These are phyloP conservation scores for Pseudopyricularia cyperi DNA, from an alignment of 2,329 filamentous ascomycete species.

Conservation along the genomic window DNA sequence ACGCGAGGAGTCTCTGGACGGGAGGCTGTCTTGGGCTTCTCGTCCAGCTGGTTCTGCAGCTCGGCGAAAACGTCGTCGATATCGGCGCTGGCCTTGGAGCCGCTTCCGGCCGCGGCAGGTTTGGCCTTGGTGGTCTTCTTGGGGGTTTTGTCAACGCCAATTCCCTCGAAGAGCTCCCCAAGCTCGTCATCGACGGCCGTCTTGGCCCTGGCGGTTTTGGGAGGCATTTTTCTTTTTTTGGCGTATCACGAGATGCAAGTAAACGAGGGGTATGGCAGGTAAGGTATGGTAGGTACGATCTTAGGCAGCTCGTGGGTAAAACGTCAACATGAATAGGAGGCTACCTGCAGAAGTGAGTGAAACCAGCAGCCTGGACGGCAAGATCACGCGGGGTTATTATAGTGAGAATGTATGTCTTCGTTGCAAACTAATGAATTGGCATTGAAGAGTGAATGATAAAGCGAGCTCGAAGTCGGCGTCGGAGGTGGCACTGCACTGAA, in stretches of 20 bases:
- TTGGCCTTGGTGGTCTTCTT: constrained; percentile 16
- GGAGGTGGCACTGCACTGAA: not conserved
- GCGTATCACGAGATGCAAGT: not conserved
- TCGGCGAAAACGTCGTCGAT: constrained; percentile 57
- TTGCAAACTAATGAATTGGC: not conserved
- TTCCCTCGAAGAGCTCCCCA: constrained; percentile 51
- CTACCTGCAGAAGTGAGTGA: no score
- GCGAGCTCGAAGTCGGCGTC: not conserved
- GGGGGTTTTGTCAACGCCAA: constrained; percentile 38
- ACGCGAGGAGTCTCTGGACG: constrained; percentile 74
- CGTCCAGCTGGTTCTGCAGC: constrained; percentile 63
- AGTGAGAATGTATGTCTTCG: not conserved
- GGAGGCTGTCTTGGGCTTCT: constrained; percentile 47
- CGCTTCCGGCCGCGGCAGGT: constrained; percentile 24
- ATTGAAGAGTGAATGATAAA: not conserved
- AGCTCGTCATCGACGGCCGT: constrained; percentile 47
- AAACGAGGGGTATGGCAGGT: not conserved
- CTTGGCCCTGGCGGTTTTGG: constrained; percentile 39
- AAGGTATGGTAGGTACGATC: not conserved
- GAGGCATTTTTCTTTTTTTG: constrained; percentile 42
- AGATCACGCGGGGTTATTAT: no score
- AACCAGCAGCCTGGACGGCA: not conserved
- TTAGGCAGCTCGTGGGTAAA: no score
- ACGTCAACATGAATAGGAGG: no score
- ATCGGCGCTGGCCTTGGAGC: constrained; percentile 29